Conservation (phyloP, 1,284 basidiomycete species). For the Ceratobasidium sp. region DNA sequence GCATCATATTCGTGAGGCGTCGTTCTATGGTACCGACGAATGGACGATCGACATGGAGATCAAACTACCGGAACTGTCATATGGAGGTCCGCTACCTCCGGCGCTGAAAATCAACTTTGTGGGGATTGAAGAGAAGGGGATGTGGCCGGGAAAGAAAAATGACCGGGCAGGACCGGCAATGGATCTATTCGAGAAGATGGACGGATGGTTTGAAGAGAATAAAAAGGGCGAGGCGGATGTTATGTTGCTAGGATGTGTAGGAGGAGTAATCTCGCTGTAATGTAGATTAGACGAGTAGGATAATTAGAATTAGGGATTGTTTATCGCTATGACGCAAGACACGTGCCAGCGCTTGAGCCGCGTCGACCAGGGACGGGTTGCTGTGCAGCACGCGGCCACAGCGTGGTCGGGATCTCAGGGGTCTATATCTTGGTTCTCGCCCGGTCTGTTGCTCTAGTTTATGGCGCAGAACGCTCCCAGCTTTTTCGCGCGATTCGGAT, state of each 20-base stretch:
- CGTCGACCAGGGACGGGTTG: not conserved
- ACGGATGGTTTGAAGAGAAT: slow-evolving; percentile 72
- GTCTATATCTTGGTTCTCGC: not conserved
- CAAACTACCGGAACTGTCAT: slow-evolving; percentile 60
- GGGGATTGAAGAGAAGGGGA: slow-evolving; percentile 78
- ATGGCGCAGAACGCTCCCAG: slow-evolving; percentile 35
- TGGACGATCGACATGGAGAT: slow-evolving; percentile 81
- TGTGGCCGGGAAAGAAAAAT: slow-evolving; percentile 81
- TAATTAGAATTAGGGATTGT: not conserved
- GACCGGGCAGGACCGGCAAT: slow-evolving; percentile 69
- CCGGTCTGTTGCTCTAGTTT: not conserved
- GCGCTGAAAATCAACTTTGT: slow-evolving; percentile 71
- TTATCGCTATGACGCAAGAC: not conserved
- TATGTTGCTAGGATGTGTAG: slow-evolving; percentile 75
- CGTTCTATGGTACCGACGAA: slow-evolving; percentile 79
- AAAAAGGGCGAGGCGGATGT: slow-evolving; percentile 74
- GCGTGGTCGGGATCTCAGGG: slow-evolving; percentile 3
- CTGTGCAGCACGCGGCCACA: slow-evolving; percentile 10
- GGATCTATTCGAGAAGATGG: slow-evolving; percentile 74
- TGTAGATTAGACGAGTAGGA: not conserved
- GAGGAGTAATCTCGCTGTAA: slow-evolving; percentile 58
- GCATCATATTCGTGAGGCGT: slow-evolving; percentile 93
- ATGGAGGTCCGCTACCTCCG: slow-evolving; percentile 29
- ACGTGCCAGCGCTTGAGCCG: slow-evolving; percentile 6
- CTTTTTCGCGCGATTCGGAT: slow-evolving; percentile 41